Evolutionary conservation across 257 asterid species (phyloP), one percentile per base, ranked within the genome.

Genomic region (Ligustrum vulgare): DNA sequence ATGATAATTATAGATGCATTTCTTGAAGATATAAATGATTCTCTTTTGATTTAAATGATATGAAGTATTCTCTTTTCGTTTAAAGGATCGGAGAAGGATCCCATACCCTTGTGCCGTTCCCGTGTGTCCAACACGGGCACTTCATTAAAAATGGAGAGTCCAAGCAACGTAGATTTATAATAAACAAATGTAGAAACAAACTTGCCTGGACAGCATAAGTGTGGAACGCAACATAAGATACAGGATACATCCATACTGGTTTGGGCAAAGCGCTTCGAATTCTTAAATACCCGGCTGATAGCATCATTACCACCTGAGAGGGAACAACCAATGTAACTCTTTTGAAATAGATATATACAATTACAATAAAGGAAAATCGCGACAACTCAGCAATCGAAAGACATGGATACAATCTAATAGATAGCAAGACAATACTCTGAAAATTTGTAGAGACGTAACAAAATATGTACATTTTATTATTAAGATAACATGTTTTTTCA

Each of bases 251-350:
- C 99, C 99, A 95, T n/a, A 87, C 87, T 8, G 91, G 88, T 72
- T 81, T 75, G 1, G 97, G 97, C 84, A 95, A 87, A 56, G 88
- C 89, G 62, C 93, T 85, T 71, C 98, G 89, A 51, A 95, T 84
- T 88, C 99, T 86, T 74, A 91, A 93, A 82, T 87, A 87, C 70
- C 99, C 99, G n/a, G 97, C 98, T 9, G 99, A 87, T 68, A 95
- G 89, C 91, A 95, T 95, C 97, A 95, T 85, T 70, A 88, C 82
- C 82, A 90, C 86, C 99, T 95, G 93, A 72, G 77, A 84, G 67
- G 63, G 69, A 62, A 70, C 20, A 60, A 60, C 36, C 2, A 58
- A 31, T 35, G 20, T 72, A 25, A 69, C 71, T 16, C 72, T 47
- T 68, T 28, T 10, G 47, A 34, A 41, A 68, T 31, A 67, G 31